Conservation (phyloP, 2,329 filamentous ascomycete species). For the Aspergillus sp. region DNA sequence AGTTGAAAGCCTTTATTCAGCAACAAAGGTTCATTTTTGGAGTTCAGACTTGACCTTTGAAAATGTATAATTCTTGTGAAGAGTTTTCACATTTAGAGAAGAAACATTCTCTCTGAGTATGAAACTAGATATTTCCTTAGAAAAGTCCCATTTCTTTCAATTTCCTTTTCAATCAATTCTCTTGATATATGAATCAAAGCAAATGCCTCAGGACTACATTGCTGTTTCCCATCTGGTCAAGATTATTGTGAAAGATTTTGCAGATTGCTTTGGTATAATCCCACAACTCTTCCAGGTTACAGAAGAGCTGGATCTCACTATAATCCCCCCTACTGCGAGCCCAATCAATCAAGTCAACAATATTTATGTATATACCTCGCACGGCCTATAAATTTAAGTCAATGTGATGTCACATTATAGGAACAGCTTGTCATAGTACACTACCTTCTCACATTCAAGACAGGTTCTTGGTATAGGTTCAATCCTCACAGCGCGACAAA, state of each 20-base stretch:
- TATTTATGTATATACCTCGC: background rate
- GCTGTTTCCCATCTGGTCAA: background rate
- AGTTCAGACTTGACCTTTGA: background rate
- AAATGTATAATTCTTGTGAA: background rate
- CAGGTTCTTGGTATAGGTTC: conserved; percentile 4
- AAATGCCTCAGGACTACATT: background rate
- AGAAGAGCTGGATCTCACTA: background rate
- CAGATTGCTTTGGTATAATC: background rate
- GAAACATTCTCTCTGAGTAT: background rate
- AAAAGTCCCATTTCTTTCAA: background rate
- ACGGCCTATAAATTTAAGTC: background rate
- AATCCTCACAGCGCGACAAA: conserved; percentile 7
- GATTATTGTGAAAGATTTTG: background rate
- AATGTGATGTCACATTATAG: background rate
- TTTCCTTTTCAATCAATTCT: background rate
- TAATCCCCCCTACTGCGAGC: background rate
- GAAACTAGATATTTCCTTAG: background rate
- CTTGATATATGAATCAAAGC: background rate
- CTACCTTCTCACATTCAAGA: background rate
- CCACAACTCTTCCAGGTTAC: background rate
- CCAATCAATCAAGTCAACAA: conserved; percentile 1
- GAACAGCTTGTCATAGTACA: background rate
- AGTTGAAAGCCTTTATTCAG: too few relatives aligned
- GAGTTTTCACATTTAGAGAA: background rate
- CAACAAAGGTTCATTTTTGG: too few relatives aligned